Evolutionary conservation across 2,329 filamentous ascomycete species (phyloP).

Genomic region (Didymellaceae sp.): DNA sequence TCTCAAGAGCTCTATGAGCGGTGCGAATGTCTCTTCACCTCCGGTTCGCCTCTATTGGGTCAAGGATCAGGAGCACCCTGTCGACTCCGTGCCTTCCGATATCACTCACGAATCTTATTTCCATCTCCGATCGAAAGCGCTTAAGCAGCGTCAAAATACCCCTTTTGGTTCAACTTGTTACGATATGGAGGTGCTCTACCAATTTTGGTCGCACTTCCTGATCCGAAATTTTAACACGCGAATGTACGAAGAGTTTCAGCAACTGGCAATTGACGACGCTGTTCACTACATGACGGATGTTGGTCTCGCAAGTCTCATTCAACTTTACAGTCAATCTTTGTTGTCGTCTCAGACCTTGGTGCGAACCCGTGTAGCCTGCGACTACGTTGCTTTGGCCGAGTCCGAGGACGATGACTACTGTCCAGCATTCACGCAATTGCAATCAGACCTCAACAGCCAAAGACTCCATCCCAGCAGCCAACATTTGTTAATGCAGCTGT

Average conservation of each 20-base stretch:
- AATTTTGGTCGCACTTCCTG: constrained; percentile 77
- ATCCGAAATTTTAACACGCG: constrained; percentile 74
- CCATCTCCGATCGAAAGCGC: constrained; percentile 57
- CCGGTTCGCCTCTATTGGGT: constrained; percentile 55
- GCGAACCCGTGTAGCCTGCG: constrained; percentile 59
- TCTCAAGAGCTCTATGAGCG: constrained; percentile 27
- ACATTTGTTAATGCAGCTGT: constrained; percentile 61
- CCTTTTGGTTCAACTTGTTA: constrained; percentile 56
- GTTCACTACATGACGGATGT: constrained; percentile 57
- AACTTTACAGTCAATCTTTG: constrained; percentile 68
- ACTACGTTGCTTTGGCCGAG: constrained; percentile 63
- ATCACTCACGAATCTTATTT: constrained; percentile 57
- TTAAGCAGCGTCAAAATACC: constrained; percentile 56
- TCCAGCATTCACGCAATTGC: constrained; percentile 59
- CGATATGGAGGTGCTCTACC: constrained; percentile 72
- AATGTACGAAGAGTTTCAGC: constrained; percentile 79
- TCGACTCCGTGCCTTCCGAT: constrained; percentile 53
- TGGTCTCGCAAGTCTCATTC: constrained; percentile 68
- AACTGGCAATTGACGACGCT: constrained; percentile 70
- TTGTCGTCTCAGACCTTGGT: constrained; percentile 57
- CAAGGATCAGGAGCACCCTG: constrained; percentile 55
- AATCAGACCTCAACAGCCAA: constrained; percentile 61
- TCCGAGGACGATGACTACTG: constrained; percentile 53
- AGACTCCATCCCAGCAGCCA: constrained; percentile 62
- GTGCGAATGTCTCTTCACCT: constrained; percentile 25